A percentile compares a stretch with the other conserved stretches of the same genome.
These are phyloP conservation scores for Intubia oerlemansii DNA, from an alignment of 2,329 filamentous ascomycete genomes.

Conservation along the genomic window DNA sequence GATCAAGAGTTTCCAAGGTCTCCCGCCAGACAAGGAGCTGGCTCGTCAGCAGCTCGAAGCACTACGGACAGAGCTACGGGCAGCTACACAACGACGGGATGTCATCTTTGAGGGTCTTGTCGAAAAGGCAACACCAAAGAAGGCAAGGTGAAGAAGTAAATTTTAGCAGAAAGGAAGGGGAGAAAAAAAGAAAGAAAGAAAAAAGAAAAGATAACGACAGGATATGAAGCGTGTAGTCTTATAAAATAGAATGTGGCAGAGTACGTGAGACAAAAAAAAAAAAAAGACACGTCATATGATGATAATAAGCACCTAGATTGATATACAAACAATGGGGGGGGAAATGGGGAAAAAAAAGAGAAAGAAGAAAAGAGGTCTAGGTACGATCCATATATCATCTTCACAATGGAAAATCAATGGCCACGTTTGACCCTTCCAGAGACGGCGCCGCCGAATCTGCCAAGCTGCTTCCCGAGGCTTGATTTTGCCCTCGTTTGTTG, in stretches of 20 bases:
- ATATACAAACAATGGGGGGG: too few relatives aligned
- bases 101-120: slow-evolving; percentile 54
- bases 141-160: too few relatives aligned
- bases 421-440: slow-evolving; percentile 38
- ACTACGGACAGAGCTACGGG: slow-evolving; percentile 40
- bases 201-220: too few relatives aligned
- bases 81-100: slow-evolving; percentile 43
- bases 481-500: slow-evolving; percentile 37
- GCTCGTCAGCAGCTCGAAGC: slow-evolving; percentile 51
- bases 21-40: slow-evolving; percentile 48
- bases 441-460: slow-evolving; percentile 49
- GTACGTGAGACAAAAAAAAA: too few relatives aligned
- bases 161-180: slow-evolving; percentile 6
- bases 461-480: slow-evolving; percentile 46
- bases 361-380: not conserved
- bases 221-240: too few relatives aligned
- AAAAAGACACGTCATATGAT: too few relatives aligned
- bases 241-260: too few relatives aligned
- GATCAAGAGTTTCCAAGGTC: slow-evolving; percentile 43
- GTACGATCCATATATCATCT: too few relatives aligned
- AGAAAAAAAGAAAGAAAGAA: too few relatives aligned
- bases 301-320: too few relatives aligned
- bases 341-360: too few relatives aligned
- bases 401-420: too few relatives aligned
- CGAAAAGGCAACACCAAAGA: slow-evolving; percentile 34